Evolutionary conservation across 1,284 basidiomycete genomes (phyloP), one percentile per base, ranked within the genome.

Genomic region (Microbotryum silenes-acaulis): DNA sequence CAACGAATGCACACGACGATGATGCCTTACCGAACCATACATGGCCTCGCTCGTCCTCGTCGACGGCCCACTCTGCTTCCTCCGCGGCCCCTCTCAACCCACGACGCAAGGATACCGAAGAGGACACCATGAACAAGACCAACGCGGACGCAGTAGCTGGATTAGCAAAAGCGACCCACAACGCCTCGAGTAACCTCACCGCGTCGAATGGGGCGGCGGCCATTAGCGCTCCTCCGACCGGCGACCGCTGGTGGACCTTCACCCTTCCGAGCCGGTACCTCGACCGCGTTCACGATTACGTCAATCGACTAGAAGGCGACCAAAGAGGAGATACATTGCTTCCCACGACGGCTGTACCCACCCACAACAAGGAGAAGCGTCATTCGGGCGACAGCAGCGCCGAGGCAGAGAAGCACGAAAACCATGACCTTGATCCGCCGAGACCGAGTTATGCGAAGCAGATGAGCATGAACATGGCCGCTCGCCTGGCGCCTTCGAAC

Each of bases 171-270:
- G 46, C 7, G 56, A 54, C 45, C 55, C 16, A 33, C 58, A 31
- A 49, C 25, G 37, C 37, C 21, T 23, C 57, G 23, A 53, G 47
- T 12, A 50, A 21, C 16, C 21, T 33, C 16, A 20, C 25, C 23
- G 6, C 27, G 1, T 45, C 46, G 33, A 45, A 18, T 27, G 31
- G 48, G 4, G 51, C 48, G 0, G 49, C 25, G 1, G 46, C 60
- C 1, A n/a, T 48, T 12, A 51, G 57, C 44, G 27, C n/a, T 51
- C 23, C 54, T 46, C 37, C 27, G 23, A 55, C 51, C n/a, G 68
- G 66, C 44, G 62, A 63, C 14, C 57, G 69, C 1, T 72, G 71
- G 71, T 72, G 71, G 71, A 69, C 70, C 6, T 72, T 72, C 55
- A 72, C 71, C 2, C 58, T 72, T 5, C 65, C 71, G 7, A 60